Percentiles rank a stretch among this genome's conserved stretches.
Evolutionary conservation across 768 basidiomycete species (phyloP).

Genomic region (Pilatotrama ljubarskyi): DNA sequence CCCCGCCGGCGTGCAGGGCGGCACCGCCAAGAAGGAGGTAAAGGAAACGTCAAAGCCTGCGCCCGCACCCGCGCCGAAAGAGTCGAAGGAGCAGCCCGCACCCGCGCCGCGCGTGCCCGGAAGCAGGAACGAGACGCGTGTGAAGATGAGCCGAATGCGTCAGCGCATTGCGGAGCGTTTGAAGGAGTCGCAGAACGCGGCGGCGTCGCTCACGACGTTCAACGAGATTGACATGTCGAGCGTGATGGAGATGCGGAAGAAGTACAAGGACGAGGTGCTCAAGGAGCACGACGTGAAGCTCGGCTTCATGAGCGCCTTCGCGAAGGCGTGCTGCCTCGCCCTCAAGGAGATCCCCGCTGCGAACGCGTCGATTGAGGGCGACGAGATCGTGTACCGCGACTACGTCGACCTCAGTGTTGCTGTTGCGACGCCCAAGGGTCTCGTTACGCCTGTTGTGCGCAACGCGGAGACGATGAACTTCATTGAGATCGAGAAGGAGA

Average conservation of each 20-base stretch:
- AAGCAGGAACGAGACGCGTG: constrained; percentile 85
- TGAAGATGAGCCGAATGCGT: constrained; percentile 99
- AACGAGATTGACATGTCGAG: constrained; percentile 99
- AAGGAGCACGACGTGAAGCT: constrained; percentile 95
- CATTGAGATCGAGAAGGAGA: constrained; percentile 91
- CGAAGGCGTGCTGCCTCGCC: constrained; percentile 80
- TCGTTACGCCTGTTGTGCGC: constrained; percentile 94
- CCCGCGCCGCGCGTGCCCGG: constrained; percentile 43
- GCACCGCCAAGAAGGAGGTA: constrained; percentile 36
- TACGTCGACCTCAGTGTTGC: constrained; percentile 94
- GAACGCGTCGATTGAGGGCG: constrained; percentile 93
- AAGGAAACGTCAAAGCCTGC: constrained; percentile 38
- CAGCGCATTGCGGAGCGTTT: constrained; percentile 95
- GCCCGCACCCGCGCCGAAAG: constrained; percentile 25
- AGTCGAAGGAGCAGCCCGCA: constrained; percentile 28
- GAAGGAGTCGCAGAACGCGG: constrained; percentile 97
- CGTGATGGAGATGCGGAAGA: constrained; percentile 87
- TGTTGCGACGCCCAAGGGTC: constrained; percentile 95
- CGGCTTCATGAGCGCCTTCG: constrained; percentile 98
- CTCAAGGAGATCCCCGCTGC: constrained; percentile 91
- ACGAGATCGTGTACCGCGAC: constrained; percentile 90
- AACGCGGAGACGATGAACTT: constrained; percentile 88
- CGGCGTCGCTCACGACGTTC: constrained; percentile 96
- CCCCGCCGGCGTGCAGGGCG: constrained; percentile 33
- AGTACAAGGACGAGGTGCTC: constrained; percentile 89